Evolutionary conservation across 495 filamentous ascomycete genomes (phyloP).

Genomic region (Neurospora hispaniola): DNA sequence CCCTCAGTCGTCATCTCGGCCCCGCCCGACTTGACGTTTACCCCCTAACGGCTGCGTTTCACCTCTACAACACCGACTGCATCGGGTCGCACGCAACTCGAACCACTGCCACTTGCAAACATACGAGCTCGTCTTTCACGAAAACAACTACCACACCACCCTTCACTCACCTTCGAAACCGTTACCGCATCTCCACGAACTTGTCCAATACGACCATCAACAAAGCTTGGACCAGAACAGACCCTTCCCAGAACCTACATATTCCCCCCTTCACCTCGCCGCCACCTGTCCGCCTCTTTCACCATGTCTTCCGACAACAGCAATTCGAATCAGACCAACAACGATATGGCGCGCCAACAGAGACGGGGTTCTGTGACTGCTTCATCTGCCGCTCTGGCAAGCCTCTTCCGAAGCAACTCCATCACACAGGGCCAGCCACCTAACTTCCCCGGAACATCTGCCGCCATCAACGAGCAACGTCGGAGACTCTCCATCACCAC

Average conservation of each 20-base stretch:
- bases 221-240: neutral
- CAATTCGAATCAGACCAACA: constrained; percentile 19
- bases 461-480: constrained; percentile 59
- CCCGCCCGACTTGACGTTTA: constrained; percentile 6
- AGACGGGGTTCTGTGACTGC: constrained; percentile 44
- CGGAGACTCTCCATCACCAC: constrained; percentile 84
- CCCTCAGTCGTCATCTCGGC: constrained; percentile 17
- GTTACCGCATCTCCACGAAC: neutral
- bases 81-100: constrained; percentile 10
- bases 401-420: constrained; percentile 44
- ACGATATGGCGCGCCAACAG: constrained; percentile 30
- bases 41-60: constrained; percentile 15
- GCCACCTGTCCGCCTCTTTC: constrained; percentile 4
- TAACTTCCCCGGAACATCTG: constrained; percentile 48
- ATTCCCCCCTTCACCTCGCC: neutral
- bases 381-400: constrained; percentile 38
- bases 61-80: constrained; percentile 9
- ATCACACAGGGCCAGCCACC: constrained; percentile 27
- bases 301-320: constrained; percentile 32
- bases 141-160: neutral
- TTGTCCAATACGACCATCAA: neutral
- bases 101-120: constrained; percentile 18
- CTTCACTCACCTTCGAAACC: neutral
- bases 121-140: constrained; percentile 14
- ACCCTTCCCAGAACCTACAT: constrained; percentile 6